Conservation (phyloP, 495 filamentous ascomycete species). For the Hypoxylon perforatum region DNA sequence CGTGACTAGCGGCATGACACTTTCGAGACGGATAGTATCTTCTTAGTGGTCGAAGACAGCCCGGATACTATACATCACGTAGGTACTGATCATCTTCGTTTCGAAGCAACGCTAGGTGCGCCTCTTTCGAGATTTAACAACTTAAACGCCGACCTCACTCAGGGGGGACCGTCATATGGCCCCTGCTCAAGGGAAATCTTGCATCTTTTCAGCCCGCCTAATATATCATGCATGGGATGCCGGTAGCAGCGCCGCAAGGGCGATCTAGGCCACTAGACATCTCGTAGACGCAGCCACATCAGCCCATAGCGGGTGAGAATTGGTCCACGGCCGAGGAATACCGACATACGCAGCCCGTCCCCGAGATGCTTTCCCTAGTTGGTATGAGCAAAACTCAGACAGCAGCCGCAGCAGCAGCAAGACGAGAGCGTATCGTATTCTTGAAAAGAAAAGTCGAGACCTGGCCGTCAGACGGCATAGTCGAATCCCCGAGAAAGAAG, state of each 20-base stretch:
- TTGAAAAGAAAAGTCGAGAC: neutral
- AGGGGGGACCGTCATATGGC: neutral
- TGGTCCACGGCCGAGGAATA: conserved; percentile 15
- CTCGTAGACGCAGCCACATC: conserved; percentile 37
- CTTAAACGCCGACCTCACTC: neutral
- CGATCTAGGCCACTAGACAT: conserved; percentile 36
- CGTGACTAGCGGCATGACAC: no score
- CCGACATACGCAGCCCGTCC: conserved; percentile 11
- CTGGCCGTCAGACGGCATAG: conserved; percentile 11
- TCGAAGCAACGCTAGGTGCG: conserved; percentile 22
- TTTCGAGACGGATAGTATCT: no score
- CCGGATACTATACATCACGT: no score
- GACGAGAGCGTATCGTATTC: neutral
- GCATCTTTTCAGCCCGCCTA: conserved; percentile 19
- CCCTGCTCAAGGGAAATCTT: conserved; percentile 14
- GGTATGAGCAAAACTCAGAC: conserved; percentile 1
- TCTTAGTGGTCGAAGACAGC: no score
- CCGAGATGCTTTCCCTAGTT: conserved; percentile 18
- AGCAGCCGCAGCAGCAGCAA: neutral
- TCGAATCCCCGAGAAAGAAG: conserved; percentile 15
- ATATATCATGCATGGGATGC: conserved; percentile 24
- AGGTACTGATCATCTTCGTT: neutral
- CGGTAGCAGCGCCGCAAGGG: conserved; percentile 8
- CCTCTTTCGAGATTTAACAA: conserved; percentile 11
- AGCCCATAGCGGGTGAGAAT: conserved; percentile 31